These are phyloP conservation scores for Ophiostoma novo-ulmi DNA, from an alignment of 2,329 filamentous ascomycete genomes.

Conservation along the genomic window DNA sequence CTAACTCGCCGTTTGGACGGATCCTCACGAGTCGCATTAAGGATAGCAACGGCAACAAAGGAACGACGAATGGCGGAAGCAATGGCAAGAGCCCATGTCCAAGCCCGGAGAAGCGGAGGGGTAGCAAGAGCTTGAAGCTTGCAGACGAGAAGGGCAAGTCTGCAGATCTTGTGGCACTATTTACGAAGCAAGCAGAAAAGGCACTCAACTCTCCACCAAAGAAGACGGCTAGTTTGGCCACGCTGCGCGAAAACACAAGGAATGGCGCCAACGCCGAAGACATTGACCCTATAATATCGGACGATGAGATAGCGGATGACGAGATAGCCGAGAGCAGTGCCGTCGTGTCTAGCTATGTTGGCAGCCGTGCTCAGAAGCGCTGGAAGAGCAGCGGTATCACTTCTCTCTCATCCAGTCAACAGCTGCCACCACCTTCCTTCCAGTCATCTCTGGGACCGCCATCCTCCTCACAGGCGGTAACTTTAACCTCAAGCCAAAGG, in stretches of 20 bases:
- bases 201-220: constrained; percentile 36
- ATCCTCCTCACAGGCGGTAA: constrained; percentile 20
- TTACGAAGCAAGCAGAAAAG: constrained; percentile 56
- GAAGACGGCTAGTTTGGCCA: constrained; percentile 26
- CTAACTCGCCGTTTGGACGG: constrained; percentile 19
- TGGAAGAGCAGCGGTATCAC: constrained; percentile 36
- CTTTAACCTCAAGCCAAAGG: constrained; percentile 41
- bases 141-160: constrained; percentile 49
- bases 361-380: constrained; percentile 52
- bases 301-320: constrained; percentile 51
- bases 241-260: constrained; percentile 3
- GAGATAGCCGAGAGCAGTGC: constrained; percentile 49
- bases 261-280: background rate
- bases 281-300: constrained; percentile 21
- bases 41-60: constrained; percentile 10
- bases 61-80: constrained; percentile 21
- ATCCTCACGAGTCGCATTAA: constrained; percentile 23
- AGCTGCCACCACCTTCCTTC: background rate
- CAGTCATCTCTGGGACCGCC: constrained; percentile 21
- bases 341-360: constrained; percentile 50
- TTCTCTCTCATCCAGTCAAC: constrained; percentile 11
- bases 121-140: constrained; percentile 29
- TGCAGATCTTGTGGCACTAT: constrained; percentile 54
- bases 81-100: constrained; percentile 38
- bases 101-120: constrained; percentile 43